A percentile compares a stretch with the other conserved stretches of the same genome.
Evolutionary conservation across 257 asterid genomes (phyloP).

Genomic region (Plantago major): DNA sequence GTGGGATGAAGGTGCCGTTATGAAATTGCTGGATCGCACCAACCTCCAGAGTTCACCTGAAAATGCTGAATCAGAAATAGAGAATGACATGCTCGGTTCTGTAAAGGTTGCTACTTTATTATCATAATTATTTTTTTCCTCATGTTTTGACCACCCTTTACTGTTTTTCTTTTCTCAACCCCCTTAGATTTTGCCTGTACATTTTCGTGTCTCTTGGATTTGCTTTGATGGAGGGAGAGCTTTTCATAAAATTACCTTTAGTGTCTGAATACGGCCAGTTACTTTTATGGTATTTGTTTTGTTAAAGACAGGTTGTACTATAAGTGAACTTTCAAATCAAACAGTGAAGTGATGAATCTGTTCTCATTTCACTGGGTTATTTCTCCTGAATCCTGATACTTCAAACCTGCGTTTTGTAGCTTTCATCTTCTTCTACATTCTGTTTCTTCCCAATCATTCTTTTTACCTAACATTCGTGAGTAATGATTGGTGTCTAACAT

Average conservation of each 20-base stretch:
- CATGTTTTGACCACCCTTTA: constrained; percentile 16
- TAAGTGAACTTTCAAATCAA: neutral
- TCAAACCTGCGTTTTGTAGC: neutral
- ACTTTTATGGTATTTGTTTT: neutral
- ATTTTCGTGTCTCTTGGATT: constrained; percentile 14
- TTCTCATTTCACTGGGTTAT: constrained; percentile 4
- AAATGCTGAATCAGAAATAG: constrained; percentile 66
- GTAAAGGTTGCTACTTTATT: constrained; percentile 51
- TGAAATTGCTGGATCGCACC: constrained; percentile 90
- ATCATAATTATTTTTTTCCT: constrained; percentile 9
- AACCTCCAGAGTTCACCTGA: constrained; percentile 64
- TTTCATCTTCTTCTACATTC: constrained; percentile 1
- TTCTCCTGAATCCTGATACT: constrained; percentile 5
- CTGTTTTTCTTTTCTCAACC: constrained; percentile 8
- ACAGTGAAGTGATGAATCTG: constrained; percentile 5
- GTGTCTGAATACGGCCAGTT: neutral
- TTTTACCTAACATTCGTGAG: neutral
- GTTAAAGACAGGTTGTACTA: neutral
- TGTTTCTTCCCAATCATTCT: neutral
- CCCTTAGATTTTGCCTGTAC: constrained; percentile 17
- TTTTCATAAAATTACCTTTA: neutral
- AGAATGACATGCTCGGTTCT: constrained; percentile 91
- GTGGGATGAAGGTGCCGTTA: constrained; percentile 87
- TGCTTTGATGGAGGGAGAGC: constrained; percentile 12
- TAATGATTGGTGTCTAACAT: neutral